A percentile compares a stretch with the other conserved stretches of the same genome.
Evolutionary conservation across 78 protist species (phyloP).

Genomic region (Cavenderia fasciculata): DNA sequence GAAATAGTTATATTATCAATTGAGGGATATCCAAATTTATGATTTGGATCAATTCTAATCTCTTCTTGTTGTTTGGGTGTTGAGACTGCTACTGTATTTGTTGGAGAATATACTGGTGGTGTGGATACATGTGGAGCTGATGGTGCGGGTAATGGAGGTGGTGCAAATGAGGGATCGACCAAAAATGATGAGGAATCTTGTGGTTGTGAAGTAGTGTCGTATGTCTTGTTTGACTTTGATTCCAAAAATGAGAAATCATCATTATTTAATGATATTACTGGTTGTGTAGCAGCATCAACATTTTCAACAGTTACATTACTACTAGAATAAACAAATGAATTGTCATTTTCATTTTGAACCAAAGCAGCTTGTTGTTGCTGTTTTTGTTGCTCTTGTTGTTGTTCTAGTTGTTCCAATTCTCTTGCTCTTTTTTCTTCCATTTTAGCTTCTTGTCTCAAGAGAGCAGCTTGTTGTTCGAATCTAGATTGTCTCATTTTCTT

Average conservation of each 20-base stretch:
- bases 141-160: slow-evolving; percentile 29
- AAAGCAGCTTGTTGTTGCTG: not conserved
- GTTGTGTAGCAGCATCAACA: not conserved
- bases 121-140: not conserved
- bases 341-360: not conserved
- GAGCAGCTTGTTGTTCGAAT: slow-evolving; percentile 25
- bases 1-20: not conserved
- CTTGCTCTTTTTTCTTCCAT: not conserved
- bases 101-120: not conserved
- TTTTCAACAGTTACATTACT: not conserved
- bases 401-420: slow-evolving; percentile 2
- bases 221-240: not conserved
- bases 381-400: slow-evolving; percentile 6
- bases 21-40: not conserved
- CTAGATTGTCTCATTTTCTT: slow-evolving; percentile 3
- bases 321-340: not conserved
- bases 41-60: not conserved
- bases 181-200: not conserved
- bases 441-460: slow-evolving; percentile 8
- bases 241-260: slow-evolving; percentile 30
- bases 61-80: not conserved
- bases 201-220: not conserved
- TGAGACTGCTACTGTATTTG: not conserved
- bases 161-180: slow-evolving; percentile 56
- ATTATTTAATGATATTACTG: not conserved